Evolutionary conservation across 495 filamentous ascomycete species (phyloP).

Genomic region (Tuber microsphaerosporum): DNA sequence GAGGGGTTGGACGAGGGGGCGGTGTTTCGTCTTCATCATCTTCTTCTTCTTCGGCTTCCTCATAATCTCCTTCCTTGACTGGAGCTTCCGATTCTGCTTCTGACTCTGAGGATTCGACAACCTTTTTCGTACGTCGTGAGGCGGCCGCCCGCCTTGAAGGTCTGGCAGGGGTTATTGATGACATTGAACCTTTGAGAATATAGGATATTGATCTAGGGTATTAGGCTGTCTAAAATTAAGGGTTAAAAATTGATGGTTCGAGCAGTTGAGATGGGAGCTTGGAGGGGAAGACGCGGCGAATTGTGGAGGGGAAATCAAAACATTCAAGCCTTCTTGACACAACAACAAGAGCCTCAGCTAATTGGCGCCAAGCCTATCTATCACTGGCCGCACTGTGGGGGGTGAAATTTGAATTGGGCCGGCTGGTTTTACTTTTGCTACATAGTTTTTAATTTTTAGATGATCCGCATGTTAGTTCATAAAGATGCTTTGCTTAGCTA

Average conservation of each 20-base stretch:
- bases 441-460: too few species aligned
- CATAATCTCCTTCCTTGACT: conserved; percentile 51
- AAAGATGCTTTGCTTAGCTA: too few species aligned
- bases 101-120: conserved; percentile 67
- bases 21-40: background rate
- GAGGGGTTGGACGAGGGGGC: conserved; percentile 14
- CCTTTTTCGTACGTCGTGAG: conserved; percentile 52
- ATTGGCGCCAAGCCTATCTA: background rate
- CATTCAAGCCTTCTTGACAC: background rate
- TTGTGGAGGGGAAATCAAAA: background rate
- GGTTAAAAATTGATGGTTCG: background rate
- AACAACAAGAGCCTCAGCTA: background rate
- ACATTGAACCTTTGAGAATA: conserved; percentile 45
- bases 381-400: background rate
- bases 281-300: background rate
- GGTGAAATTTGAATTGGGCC: too few species aligned
- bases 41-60: conserved; percentile 44
- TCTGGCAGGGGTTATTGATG: conserved; percentile 49
- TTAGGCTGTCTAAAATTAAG: background rate
- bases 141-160: conserved; percentile 68
- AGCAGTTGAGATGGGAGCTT: background rate
- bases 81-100: conserved; percentile 54
- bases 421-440: too few species aligned
- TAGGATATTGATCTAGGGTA: background rate
- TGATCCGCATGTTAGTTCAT: too few species aligned